Conservation (phyloP, 441 rosid genomes). For the Daphne laureola region DNA sequence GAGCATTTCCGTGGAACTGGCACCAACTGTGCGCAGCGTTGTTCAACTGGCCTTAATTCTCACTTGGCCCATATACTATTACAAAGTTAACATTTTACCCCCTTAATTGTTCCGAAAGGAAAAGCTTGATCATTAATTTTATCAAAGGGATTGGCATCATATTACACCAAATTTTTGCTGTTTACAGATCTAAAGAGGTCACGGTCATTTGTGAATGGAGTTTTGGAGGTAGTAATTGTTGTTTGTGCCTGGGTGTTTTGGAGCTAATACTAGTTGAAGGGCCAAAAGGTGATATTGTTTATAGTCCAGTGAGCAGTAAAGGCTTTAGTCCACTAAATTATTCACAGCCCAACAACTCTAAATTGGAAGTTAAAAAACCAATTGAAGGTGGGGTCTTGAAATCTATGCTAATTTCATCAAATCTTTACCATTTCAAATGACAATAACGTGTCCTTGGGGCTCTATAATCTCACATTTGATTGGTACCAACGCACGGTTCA, state of each 20-base stretch:
- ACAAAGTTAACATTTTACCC: neutral
- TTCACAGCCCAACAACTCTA: constrained; percentile 34
- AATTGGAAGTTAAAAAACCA: constrained; percentile 10
- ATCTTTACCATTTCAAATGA: constrained; percentile 39
- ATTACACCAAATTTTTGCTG: too few species aligned
- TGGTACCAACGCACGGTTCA: constrained; percentile 14
- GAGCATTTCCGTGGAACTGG: too few species aligned
- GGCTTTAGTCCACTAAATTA: constrained; percentile 16
- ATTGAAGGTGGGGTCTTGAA: constrained; percentile 31
- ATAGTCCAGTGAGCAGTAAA: constrained; percentile 23
- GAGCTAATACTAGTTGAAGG: too few species aligned
- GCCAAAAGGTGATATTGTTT: constrained; percentile 11
- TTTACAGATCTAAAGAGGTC: too few species aligned
- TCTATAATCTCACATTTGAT: constrained; percentile 10
- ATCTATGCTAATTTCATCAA: constrained; percentile 55
- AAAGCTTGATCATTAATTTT: too few species aligned
- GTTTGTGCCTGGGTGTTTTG: too few species aligned
- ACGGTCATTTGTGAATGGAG: too few species aligned
- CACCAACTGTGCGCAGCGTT: too few species aligned
- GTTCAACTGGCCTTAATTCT: too few species aligned
- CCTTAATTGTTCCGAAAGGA: neutral
- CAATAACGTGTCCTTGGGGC: constrained; percentile 16
- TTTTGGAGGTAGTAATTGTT: too few species aligned
- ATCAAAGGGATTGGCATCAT: too few species aligned
- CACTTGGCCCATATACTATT: neutral